These are phyloP conservation scores for Lentinula novae-zelandiae DNA, from an alignment of 1,284 basidiomycete genomes.

Conservation along the genomic window DNA sequence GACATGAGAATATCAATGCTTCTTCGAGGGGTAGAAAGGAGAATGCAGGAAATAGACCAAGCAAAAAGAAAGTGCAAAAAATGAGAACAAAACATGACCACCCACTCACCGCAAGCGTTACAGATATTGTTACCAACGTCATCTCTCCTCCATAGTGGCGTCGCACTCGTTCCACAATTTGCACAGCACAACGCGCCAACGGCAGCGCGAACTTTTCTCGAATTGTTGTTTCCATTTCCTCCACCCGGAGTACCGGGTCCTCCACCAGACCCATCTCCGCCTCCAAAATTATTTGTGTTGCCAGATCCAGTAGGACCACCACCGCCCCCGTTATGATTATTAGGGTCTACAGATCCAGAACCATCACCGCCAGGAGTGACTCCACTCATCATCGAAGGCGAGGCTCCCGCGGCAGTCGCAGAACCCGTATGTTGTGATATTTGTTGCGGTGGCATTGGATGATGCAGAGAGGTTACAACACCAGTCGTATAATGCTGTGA, in stretches of 20 bases:
- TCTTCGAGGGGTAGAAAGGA: neutral
- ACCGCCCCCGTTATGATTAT: neutral
- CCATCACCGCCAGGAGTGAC: conserved; percentile 1
- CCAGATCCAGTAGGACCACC: neutral
- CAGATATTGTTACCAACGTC: conserved; percentile 92
- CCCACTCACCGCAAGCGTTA: conserved; percentile 86
- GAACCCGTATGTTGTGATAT: conserved; percentile 16
- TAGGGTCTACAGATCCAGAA: neutral
- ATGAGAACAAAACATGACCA: conserved; percentile 18
- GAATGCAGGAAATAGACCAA: neutral
- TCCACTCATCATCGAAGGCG: conserved; percentile 20
- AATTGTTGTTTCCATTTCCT: conserved; percentile 19
- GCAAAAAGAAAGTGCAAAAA: conserved; percentile 15
- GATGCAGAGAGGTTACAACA: neutral
- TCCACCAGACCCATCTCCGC: conserved; percentile 2
- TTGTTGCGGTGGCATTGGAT: conserved; percentile 10
- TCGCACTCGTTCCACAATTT: conserved; percentile 92
- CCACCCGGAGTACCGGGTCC: conserved; percentile 7
- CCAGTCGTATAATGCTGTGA: conserved; percentile 11
- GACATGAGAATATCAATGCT: too few relatives aligned
- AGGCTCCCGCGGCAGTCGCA: conserved; percentile 12
- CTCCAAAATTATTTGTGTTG: neutral
- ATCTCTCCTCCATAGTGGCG: conserved; percentile 90
- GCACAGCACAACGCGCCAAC: conserved; percentile 85
- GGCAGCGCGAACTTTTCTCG: conserved; percentile 31